Base-by-base conservation (phyloP, 139 green algal species). In the Haematococcus sp. region DNA sequence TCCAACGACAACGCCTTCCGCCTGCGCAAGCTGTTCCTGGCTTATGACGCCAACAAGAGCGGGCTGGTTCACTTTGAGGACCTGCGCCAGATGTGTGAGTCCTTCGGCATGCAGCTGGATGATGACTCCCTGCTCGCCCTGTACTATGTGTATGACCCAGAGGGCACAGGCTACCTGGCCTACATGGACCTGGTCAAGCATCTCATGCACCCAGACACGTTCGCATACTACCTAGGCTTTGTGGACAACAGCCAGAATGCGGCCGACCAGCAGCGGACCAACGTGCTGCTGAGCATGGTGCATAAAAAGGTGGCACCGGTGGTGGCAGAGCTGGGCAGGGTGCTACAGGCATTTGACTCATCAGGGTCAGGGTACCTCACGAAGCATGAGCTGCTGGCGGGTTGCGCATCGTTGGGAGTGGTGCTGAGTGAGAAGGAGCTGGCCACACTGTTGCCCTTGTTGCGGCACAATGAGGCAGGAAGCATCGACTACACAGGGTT, bases 81-180 rank as follows among this genome's bases (percentile, higher is more conserved):
- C 73, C 89, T 95, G 59, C 77, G 91, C 31, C 83, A 91, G 74
- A 91, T 92, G 78, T 86, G 74, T 2, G 91, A 95, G 82, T 84
- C 74, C n/a, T 93, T 93, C 76, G 91, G 91, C 68, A 94, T 95
- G 81, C 91, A 95, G 88, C 82, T 95, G 30, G 89, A 92, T 75
- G 89, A 95, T 63, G 91, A 95, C 81, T 88, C 79, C 4, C 80
- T 95, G 43, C 82, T 95, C 32, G 89, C 91, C 5, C 73, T 94
- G 2, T 94, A 88, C 74, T 73, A 79, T 49, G 83, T 90, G 56
- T 88, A 90, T 74, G 84, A 84, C 74, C 79, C 74, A 9, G 74
- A 81, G 56, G 81, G 81, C 79, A 89, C 82, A 27, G 86, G 82
- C 60, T 90, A 82, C 76, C 77, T 92, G 28, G 71, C 74, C 20